These are phyloP conservation scores for Phytophthora pisi DNA, from an alignment of 352 stramenopile genomes.

Conservation along the genomic window DNA sequence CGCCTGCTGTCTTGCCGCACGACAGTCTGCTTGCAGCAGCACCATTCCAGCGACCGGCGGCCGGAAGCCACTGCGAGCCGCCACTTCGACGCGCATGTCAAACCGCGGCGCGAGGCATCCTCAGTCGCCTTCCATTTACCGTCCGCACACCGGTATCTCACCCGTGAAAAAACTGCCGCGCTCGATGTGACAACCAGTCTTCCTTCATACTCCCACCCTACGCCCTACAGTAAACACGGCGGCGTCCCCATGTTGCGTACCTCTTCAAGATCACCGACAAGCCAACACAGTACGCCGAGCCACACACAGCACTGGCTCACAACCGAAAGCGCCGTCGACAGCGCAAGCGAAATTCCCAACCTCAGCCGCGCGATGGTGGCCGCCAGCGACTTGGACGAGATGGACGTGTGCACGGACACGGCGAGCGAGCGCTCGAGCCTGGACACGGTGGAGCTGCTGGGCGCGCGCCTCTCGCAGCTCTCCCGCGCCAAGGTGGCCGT, in stretches of 20 bases:
- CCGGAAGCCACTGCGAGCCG: not conserved
- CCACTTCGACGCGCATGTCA: constrained; percentile 2
- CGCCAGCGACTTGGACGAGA: constrained; percentile 12
- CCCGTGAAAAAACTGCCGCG: constrained; percentile 5
- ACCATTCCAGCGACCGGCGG: not conserved
- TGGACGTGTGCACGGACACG: constrained; percentile 23
- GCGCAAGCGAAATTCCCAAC: constrained; percentile 1
- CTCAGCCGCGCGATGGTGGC: constrained; percentile 3
- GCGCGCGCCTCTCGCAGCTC: constrained; percentile 30
- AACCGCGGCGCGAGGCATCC: not conserved
- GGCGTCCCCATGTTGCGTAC: constrained; percentile 2
- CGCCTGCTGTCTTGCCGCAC: not conserved
- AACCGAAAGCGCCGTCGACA: constrained; percentile 10
- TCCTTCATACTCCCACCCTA: constrained; percentile 13
- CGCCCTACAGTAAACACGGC: constrained; percentile 23
- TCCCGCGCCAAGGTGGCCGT: constrained; percentile 44
- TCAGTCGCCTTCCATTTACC: not conserved
- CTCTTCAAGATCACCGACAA: constrained; percentile 25
- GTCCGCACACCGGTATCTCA: constrained; percentile 5
- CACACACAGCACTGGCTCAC: not conserved
- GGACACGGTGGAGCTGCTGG: constrained; percentile 24
- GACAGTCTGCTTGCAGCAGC: not conserved
- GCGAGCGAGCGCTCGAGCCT: constrained; percentile 30
- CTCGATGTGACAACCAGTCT: constrained; percentile 21
- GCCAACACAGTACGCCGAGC: not conserved